Conservation (phyloP, 352 stramenopile genomes). For the Thalassiosira hispida region DNA sequence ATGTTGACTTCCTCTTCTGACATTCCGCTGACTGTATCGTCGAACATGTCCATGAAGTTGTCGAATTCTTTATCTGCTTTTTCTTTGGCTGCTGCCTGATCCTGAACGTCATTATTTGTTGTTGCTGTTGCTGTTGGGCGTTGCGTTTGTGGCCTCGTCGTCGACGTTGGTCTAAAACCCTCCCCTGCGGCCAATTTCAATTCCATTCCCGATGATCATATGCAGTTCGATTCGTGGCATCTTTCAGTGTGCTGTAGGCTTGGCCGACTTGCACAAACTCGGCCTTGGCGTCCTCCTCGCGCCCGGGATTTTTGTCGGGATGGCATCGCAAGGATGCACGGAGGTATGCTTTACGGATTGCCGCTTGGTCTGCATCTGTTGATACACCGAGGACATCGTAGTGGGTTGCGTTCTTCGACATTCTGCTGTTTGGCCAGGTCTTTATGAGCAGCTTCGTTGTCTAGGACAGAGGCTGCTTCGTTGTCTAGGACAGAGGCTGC, state of each 20-base stretch:
- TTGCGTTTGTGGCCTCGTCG: neutral
- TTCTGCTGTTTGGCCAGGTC: conserved; percentile 2
- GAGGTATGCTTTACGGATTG: conserved; percentile 91
- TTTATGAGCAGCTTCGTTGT: neutral
- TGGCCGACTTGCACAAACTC: conserved; percentile 71
- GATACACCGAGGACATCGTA: conserved; percentile 91
- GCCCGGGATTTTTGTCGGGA: conserved; percentile 90
- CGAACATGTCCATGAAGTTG: conserved; percentile 73
- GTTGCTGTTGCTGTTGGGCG: conserved; percentile 1
- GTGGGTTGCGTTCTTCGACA: conserved; percentile 31
- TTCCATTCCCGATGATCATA: too few relatives aligned
- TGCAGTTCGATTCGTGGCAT: conserved; percentile 45
- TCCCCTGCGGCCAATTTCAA: conserved; percentile 47
- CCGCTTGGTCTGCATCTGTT: conserved; percentile 83
- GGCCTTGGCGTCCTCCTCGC: conserved; percentile 57
- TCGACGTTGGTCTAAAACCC: neutral
- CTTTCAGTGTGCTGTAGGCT: conserved; percentile 68
- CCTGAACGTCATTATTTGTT: neutral
- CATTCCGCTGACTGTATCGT: conserved; percentile 69
- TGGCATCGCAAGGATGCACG: conserved; percentile 76
- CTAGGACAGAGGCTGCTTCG: neutral
- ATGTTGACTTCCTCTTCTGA: conserved; percentile 70
- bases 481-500: neutral
- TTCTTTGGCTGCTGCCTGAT: neutral
- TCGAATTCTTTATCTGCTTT: conserved; percentile 47